Evolutionary conservation across 129 eudicot species (phyloP), one percentile per base, ranked within the genome.

Genomic region (Apium graveolens): DNA sequence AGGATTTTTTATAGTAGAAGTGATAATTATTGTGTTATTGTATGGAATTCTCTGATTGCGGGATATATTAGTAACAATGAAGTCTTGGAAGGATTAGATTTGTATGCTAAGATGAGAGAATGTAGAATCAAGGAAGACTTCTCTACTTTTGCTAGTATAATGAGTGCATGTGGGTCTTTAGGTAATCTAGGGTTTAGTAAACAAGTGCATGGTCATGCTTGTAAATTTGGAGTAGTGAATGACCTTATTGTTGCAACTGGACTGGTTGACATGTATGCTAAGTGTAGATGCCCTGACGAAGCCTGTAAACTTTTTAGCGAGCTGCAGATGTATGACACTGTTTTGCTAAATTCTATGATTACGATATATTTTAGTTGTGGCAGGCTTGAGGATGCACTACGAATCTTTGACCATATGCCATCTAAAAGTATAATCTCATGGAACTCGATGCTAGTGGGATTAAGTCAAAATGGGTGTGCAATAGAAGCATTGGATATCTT

Each of bases 381-480:
- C 38, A 95, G 88, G 86, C 75, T 87, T 31, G 86, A 85, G 82
- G 95, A 95, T 39, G 99, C 97, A 34, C 90, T 80, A 81, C 73
- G 5, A 14, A 78, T 95, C 51, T 92, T 92, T 83, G 29, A 71
- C n/a, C 76, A 73, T 20, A 91, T 95, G 75, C 83, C 80, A 11
- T 79, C 75, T 48, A 95, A 89, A 85, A 92, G 89, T 65, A 82
- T 92, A 82, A 90, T 95, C 45, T 90, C 99, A 11, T 95, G 99
- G 99, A 95, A 95, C 76, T 88, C 97, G 0, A 87, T 95, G 90
- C 80, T 95, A 31, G 90, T 88, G 8, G 99, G 99, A 27, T 81
- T 95, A 79, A 87, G 88, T 79, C 94, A 95, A 86, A 95, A 92
- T 55, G 91, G 99, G 63, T 88, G 78, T 84, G 88, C 97, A 60